Evolutionary conservation across 306 rosid genomes (phyloP).

Genomic region (Acacia acuminata): DNA sequence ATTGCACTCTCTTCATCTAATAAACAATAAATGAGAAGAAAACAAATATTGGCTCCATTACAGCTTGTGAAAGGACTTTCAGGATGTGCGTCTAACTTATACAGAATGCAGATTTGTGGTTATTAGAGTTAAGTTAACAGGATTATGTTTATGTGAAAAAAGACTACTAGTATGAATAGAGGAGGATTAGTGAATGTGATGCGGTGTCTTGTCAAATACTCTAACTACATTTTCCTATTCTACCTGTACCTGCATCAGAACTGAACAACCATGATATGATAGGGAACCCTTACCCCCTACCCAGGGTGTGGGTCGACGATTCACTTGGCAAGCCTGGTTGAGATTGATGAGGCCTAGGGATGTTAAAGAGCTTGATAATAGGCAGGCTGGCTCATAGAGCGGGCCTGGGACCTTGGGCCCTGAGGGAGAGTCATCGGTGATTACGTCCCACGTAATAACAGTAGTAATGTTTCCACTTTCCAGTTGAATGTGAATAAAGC

Average conservation of each 20-base stretch:
- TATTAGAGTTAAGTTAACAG: background rate
- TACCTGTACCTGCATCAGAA: background rate
- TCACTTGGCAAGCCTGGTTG: background rate
- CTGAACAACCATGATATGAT: background rate
- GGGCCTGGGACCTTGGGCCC: background rate
- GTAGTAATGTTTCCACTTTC: background rate
- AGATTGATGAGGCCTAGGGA: background rate
- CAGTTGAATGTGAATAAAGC: background rate
- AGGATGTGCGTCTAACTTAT: slow-evolving; percentile 29
- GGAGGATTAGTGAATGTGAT: background rate
- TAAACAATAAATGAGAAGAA: background rate
- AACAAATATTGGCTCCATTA: slow-evolving; percentile 37
- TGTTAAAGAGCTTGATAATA: background rate
- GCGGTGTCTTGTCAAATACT: background rate
- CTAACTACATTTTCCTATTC: background rate
- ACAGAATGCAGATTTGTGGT: background rate
- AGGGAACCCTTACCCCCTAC: background rate
- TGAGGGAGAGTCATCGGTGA: background rate
- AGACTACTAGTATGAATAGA: no score
- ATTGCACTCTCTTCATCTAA: background rate
- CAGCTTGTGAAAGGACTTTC: slow-evolving; percentile 41
- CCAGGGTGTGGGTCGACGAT: background rate
- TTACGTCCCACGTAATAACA: background rate
- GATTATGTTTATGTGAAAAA: no score
- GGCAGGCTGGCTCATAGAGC: background rate